Conservation (phyloP, 257 asterid species). For the Przewalskia tangutica region DNA sequence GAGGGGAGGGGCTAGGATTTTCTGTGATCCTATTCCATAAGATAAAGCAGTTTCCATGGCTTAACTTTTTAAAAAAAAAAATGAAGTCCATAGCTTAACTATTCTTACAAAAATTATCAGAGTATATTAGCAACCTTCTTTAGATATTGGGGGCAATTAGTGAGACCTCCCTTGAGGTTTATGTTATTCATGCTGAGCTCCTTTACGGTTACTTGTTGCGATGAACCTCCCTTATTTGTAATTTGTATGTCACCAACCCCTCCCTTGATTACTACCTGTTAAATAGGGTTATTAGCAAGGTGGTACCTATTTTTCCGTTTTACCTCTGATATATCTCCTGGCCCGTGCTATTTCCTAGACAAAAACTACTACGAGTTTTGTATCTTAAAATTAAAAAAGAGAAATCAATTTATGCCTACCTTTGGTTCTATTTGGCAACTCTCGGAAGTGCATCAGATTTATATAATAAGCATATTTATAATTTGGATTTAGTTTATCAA, state of each 20-base stretch:
- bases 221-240: neutral
- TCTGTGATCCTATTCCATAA: neutral
- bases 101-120: neutral
- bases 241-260: neutral
- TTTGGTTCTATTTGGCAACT: neutral
- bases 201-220: neutral
- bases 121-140: neutral
- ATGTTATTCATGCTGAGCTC: neutral
- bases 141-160: neutral
- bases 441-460: neutral
- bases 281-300: neutral
- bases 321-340: neutral
- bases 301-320: neutral
- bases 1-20: neutral
- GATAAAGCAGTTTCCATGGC: neutral
- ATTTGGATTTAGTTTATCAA: neutral
- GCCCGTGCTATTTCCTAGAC: neutral
- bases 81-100: neutral
- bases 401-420: neutral
- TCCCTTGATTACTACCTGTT: neutral
- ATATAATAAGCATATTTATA: neutral
- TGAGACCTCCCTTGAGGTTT: neutral
- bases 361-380: neutral
- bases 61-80: too few relatives aligned
- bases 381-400: neutral